Conservation (phyloP, 202 grass and related monocot species). For the Bolboschoenoplectus hybrid region DNA sequence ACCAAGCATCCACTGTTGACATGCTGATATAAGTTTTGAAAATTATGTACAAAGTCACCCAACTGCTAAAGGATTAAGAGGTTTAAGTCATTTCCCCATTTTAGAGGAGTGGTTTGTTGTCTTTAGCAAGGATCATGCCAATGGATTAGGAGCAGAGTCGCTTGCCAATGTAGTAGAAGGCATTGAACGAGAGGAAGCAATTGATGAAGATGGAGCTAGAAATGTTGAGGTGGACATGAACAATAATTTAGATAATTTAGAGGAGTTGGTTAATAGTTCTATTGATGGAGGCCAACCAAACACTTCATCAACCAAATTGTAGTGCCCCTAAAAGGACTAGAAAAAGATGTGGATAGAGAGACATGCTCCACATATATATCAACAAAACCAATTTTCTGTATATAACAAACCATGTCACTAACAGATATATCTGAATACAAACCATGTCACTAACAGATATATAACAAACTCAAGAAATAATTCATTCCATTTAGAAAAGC, state of each 20-base stretch:
- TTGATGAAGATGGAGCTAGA: not conserved
- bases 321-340: not conserved
- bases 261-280: too few species aligned
- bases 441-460: not conserved
- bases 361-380: not conserved
- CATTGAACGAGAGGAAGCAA: slow-evolving; percentile 4
- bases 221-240: too few species aligned
- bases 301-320: not conserved
- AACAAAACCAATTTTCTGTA: not conserved
- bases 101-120: slow-evolving; percentile 10
- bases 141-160: not conserved
- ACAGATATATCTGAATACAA: not conserved
- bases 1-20: too few species aligned
- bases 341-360: not conserved
- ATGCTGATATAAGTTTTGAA: too few species aligned
- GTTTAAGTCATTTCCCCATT: not conserved
- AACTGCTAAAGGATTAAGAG: slow-evolving; percentile 9
- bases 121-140: slow-evolving; percentile 8
- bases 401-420: not conserved
- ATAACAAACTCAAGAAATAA: not conserved
- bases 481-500: too few species aligned
- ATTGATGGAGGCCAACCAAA: not conserved
- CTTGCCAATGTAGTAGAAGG: not conserved
- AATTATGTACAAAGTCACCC: not conserved
- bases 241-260: too few species aligned